Conservation (phyloP, 495 filamentous ascomycete species). For the Saxophila tyrrhenica region DNA sequence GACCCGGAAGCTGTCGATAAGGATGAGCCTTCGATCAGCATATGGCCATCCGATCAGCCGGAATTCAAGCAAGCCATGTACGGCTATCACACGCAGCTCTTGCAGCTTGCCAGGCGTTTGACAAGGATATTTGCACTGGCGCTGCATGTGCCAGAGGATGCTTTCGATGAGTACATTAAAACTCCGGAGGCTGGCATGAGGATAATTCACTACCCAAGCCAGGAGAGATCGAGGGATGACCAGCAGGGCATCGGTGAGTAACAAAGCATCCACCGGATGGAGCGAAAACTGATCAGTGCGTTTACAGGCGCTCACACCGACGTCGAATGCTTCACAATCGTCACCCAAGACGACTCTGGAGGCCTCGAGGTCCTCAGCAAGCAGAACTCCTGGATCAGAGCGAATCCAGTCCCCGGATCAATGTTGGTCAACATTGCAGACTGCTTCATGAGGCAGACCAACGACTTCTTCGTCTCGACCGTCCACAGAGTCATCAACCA, state of each 20-base stretch:
- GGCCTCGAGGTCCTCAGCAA: conserved; percentile 42
- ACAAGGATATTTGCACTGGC: conserved; percentile 10
- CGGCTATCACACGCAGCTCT: conserved; percentile 4
- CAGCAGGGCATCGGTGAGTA: conserved; percentile 4
- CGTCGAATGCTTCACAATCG: conserved; percentile 21
- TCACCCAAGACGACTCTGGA: conserved; percentile 25
- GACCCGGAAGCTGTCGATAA: conserved; percentile 21
- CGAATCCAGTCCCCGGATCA: conserved; percentile 23
- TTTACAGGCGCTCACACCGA: conserved; percentile 5
- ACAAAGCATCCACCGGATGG: conserved; percentile 1
- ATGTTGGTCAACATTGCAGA: conserved; percentile 49
- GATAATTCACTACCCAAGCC: conserved; percentile 15
- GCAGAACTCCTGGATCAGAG: conserved; percentile 38
- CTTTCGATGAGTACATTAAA: conserved; percentile 11
- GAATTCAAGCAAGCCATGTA: conserved; percentile 20
- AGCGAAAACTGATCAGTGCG: not conserved
- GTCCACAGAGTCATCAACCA: conserved; percentile 19
- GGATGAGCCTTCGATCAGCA: conserved; percentile 15
- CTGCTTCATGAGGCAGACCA: conserved; percentile 32
- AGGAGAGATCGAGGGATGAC: not conserved
- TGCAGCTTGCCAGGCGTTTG: conserved; percentile 2
- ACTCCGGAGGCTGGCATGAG: conserved; percentile 11
- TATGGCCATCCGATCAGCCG: conserved; percentile 18
- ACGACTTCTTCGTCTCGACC: conserved; percentile 18
- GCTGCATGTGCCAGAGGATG: conserved; percentile 3